Evolutionary conservation across 768 basidiomycete species (phyloP).

Genomic region (Boletus pseudopeckii): DNA sequence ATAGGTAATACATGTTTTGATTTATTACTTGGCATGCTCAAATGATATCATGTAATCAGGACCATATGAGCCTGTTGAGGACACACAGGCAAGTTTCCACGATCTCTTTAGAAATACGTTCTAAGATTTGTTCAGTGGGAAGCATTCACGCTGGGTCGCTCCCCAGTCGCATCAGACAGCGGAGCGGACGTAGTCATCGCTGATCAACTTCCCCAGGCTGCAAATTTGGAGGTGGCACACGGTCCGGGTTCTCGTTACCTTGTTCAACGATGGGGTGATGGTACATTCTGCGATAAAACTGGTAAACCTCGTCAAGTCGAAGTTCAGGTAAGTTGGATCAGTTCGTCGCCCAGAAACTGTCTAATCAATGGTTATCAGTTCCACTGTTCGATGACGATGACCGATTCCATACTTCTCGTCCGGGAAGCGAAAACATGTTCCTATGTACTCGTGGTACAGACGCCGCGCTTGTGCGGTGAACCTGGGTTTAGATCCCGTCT

Average conservation of each 20-base stretch:
- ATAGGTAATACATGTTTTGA: conserved; percentile 48
- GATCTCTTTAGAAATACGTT: conserved; percentile 22
- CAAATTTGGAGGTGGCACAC: conserved; percentile 73
- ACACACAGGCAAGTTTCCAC: conserved; percentile 61
- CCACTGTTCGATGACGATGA: conserved; percentile 93
- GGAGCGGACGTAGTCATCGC: conserved; percentile 64
- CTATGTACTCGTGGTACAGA: conserved; percentile 92
- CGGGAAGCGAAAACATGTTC: conserved; percentile 93
- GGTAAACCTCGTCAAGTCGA: conserved; percentile 85
- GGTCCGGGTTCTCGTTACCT: conserved; percentile 85
- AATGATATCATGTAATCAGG: conserved; percentile 41
- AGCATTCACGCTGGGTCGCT: conserved; percentile 74
- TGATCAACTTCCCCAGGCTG: conserved; percentile 59
- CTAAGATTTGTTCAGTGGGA: conserved; percentile 53
- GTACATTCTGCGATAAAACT: conserved; percentile 92
- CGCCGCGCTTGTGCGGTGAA: conserved; percentile 89
- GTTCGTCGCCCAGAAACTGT: conserved; percentile 1
- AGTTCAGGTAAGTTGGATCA: conserved; percentile 68
- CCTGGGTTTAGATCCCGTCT: conserved; percentile 84
- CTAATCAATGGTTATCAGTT: conserved; percentile 48
- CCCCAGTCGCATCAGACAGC: conserved; percentile 55
- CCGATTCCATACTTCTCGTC: conserved; percentile 85
- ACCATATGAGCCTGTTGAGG: conserved; percentile 77
- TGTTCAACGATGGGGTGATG: conserved; percentile 87
- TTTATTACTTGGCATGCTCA: conserved; percentile 20